Evolutionary conservation across 1,284 basidiomycete species (phyloP).

Genomic region (Malassezia caprae): DNA sequence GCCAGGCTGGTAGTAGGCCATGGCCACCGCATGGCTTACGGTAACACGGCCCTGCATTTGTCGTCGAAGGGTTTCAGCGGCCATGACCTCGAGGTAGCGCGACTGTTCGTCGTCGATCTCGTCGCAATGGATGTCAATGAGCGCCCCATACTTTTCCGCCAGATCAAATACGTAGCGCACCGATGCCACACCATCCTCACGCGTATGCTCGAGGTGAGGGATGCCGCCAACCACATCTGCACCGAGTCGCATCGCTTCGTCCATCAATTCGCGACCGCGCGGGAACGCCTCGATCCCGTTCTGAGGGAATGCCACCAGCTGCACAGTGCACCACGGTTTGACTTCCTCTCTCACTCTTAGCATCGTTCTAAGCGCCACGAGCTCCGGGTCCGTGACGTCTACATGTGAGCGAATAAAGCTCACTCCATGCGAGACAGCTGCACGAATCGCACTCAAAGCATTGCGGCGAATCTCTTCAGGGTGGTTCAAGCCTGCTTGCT

Average conservation of each 20-base stretch:
- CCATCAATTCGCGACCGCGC: background rate
- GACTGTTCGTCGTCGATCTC: constrained; percentile 3
- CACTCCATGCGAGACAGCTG: background rate
- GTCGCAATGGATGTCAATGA: constrained; percentile 3
- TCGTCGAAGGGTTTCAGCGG: background rate
- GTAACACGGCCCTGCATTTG: constrained; percentile 2
- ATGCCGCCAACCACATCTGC: constrained; percentile 3
- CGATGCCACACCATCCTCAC: background rate
- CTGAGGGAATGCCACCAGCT: constrained; percentile 1
- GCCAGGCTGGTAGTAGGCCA: constrained; percentile 3
- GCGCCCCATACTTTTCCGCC: constrained; percentile 3
- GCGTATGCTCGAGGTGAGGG: constrained; percentile 1
- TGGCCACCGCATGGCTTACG: constrained; percentile 1
- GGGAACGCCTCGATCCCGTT: background rate
- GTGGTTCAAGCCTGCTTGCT: background rate
- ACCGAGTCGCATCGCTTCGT: background rate
- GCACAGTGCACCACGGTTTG: background rate
- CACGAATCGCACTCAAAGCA: background rate
- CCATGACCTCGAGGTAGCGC: constrained; percentile 3
- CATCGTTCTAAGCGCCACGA: background rate
- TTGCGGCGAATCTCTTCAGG: background rate
- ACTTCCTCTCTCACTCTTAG: background rate
- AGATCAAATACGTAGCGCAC: constrained; percentile 2
- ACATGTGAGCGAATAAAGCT: constrained; percentile 2
- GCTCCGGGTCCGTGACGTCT: background rate